A percentile compares a stretch with the other conserved stretches of the same genome.
These are phyloP conservation scores for Epichloe baconii DNA, from an alignment of 2,329 filamentous ascomycete species.

Conservation along the genomic window DNA sequence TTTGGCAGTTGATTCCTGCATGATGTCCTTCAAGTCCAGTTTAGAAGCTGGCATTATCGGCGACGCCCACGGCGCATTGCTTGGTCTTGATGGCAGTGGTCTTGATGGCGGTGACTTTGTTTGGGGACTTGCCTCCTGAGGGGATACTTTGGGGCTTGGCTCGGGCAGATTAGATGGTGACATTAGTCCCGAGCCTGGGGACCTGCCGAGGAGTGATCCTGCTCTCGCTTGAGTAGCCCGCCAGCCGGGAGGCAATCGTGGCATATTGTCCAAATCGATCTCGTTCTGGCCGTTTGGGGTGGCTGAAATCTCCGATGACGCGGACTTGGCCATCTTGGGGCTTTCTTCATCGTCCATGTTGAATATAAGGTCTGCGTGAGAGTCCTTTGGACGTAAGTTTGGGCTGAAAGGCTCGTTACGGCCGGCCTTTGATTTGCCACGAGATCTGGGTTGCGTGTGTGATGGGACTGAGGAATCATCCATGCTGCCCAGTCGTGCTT, in stretches of 20 bases:
- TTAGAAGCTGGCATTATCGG: constrained; percentile 44
- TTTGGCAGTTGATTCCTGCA: constrained; percentile 43
- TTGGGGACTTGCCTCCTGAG: background rate
- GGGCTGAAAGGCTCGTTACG: constrained; percentile 52
- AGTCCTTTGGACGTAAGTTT: constrained; percentile 52
- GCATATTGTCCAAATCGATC: constrained; percentile 16
- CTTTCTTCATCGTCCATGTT: constrained; percentile 75
- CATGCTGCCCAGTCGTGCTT: constrained; percentile 45
- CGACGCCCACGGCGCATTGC: constrained; percentile 35
- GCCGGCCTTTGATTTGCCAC: constrained; percentile 31
- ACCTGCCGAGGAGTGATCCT: background rate
- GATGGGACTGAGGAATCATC: constrained; percentile 42
- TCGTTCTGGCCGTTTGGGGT: constrained; percentile 10
- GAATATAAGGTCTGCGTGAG: constrained; percentile 71
- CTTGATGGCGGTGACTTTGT: constrained; percentile 1
- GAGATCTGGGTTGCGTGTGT: constrained; percentile 30
- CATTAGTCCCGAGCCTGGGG: background rate
- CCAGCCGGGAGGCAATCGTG: constrained; percentile 19
- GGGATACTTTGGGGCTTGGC: background rate
- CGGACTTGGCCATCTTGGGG: constrained; percentile 17
- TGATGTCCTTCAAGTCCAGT: constrained; percentile 64
- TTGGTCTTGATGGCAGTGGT: constrained; percentile 8
- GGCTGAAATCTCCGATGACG: constrained; percentile 11
- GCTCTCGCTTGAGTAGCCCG: constrained; percentile 7
- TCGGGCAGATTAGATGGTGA: background rate